phyloP scores from a whole-genome alignment of 2,329 filamentous ascomycete genomes.

The Aspergillus fructus region DNA sequence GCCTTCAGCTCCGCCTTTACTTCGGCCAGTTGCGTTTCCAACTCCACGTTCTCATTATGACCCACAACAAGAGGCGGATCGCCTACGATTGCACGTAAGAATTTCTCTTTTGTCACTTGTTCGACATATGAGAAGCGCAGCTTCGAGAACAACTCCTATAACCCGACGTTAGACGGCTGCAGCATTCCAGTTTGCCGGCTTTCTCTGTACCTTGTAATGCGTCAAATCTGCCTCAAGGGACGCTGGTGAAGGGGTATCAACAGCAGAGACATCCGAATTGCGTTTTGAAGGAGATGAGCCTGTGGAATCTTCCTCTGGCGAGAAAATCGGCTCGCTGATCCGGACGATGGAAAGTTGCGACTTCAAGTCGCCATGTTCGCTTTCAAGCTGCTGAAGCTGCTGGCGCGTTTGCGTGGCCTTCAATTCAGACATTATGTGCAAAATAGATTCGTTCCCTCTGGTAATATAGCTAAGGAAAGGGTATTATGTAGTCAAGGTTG shows the following conservation, averaged over 20 bases:
- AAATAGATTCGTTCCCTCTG: background rate
- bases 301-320: slow-evolving; percentile 31
- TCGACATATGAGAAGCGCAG: slow-evolving; percentile 96
- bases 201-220: slow-evolving; percentile 69
- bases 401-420: slow-evolving; percentile 24
- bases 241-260: slow-evolving; percentile 69
- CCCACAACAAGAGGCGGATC: slow-evolving; percentile 85
- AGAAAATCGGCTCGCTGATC: slow-evolving; percentile 71
- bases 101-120: slow-evolving; percentile 98
- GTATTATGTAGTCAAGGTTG: background rate
- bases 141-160: slow-evolving; percentile 84
- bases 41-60: slow-evolving; percentile 74
- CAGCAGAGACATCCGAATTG: slow-evolving; percentile 70
- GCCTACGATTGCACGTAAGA: slow-evolving; percentile 86
- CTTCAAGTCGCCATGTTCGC: slow-evolving; percentile 49
- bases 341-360: slow-evolving; percentile 66
- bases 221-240: slow-evolving; percentile 78
- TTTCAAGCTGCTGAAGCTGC: slow-evolving; percentile 49
- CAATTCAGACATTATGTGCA: background rate
- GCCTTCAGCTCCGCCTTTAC: slow-evolving; percentile 75
- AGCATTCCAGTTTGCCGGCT: no score
- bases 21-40: slow-evolving; percentile 68
- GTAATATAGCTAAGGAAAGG: background rate
- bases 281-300: slow-evolving; percentile 48
- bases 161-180: background rate